Conservation (phyloP, 2,329 filamentous ascomycete genomes). For the Botrytis fragariae region DNA sequence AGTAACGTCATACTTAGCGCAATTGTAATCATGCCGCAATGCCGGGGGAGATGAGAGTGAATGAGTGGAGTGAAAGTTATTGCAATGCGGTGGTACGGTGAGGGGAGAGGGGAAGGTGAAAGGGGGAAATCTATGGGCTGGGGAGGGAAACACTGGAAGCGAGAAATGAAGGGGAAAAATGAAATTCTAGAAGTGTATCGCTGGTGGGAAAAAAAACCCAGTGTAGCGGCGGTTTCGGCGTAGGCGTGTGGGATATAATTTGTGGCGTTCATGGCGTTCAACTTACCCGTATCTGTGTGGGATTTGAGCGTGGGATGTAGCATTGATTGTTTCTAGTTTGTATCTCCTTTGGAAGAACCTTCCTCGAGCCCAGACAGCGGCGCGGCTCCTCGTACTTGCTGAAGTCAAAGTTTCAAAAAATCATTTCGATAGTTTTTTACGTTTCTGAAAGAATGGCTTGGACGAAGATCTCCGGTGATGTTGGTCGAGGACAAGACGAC, state of each 20-base stretch:
- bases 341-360: not conserved
- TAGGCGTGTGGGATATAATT: slow-evolving; percentile 1
- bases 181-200: not conserved
- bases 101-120: not conserved
- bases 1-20: slow-evolving; percentile 21
- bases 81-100: not conserved
- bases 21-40: slow-evolving; percentile 11
- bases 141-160: not conserved
- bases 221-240: not conserved
- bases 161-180: slow-evolving; percentile 15
- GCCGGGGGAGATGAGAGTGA: slow-evolving; percentile 8
- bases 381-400: not conserved
- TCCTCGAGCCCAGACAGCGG: slow-evolving; percentile 1
- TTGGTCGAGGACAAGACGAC: not conserved
- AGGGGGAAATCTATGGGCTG: not conserved
- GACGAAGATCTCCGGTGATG: not conserved
- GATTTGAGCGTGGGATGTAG: slow-evolving; percentile 1
- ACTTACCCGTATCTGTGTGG: not conserved
- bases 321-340: not conserved
- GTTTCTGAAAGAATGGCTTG: not conserved
- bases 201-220: not conserved
- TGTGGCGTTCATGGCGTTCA: slow-evolving; percentile 6
- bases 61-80: slow-evolving; percentile 9
- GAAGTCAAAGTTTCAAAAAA: not conserved
- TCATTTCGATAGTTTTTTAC: slow-evolving; percentile 5